These are phyloP conservation scores for Euphorbia peplus DNA, from an alignment of 345 rosid genomes.

Conservation along the genomic window DNA sequence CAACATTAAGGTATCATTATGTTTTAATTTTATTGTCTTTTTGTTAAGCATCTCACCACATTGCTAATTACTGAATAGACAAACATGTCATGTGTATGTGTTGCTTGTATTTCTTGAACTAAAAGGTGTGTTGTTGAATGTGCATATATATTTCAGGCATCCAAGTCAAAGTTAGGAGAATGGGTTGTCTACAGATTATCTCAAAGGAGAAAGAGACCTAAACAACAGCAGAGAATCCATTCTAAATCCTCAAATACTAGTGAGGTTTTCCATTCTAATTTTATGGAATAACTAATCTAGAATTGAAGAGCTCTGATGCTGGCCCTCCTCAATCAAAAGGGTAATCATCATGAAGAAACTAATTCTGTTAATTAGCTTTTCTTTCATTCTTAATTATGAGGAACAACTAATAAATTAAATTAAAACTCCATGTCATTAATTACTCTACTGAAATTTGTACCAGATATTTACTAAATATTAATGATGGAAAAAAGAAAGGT, in stretches of 20 bases:
- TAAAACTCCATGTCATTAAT: background rate
- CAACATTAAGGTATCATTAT: slow-evolving; percentile 27
- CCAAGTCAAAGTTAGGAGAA: slow-evolving; percentile 33
- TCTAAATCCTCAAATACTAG: slow-evolving; percentile 12
- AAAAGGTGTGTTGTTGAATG: slow-evolving; percentile 13
- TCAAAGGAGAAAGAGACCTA: slow-evolving; percentile 50
- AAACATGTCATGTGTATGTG: no score
- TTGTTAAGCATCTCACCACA: background rate
- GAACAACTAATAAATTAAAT: slow-evolving; percentile 16
- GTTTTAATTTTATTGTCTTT: no score
- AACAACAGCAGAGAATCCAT: slow-evolving; percentile 7
- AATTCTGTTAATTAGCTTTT: no score
- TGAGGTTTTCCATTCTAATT: slow-evolving; percentile 7
- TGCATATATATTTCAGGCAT: slow-evolving; percentile 31
- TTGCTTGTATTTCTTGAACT: background rate
- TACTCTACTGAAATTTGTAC: slow-evolving; percentile 4
- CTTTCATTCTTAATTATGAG: slow-evolving; percentile 16
- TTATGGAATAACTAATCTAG: slow-evolving; percentile 34
- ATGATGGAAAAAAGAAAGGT: background rate
- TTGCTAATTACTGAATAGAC: background rate
- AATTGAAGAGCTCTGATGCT: slow-evolving; percentile 32
- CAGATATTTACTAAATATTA: background rate
- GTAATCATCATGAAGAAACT: slow-evolving; percentile 39
- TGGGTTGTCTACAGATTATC: slow-evolving; percentile 66
- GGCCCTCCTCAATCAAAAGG: slow-evolving; percentile 57